Percentiles rank a stretch among this genome's conserved stretches.
Evolutionary conservation across 805 yeast species (phyloP).

Genomic region (Ogataea degrootiae): DNA sequence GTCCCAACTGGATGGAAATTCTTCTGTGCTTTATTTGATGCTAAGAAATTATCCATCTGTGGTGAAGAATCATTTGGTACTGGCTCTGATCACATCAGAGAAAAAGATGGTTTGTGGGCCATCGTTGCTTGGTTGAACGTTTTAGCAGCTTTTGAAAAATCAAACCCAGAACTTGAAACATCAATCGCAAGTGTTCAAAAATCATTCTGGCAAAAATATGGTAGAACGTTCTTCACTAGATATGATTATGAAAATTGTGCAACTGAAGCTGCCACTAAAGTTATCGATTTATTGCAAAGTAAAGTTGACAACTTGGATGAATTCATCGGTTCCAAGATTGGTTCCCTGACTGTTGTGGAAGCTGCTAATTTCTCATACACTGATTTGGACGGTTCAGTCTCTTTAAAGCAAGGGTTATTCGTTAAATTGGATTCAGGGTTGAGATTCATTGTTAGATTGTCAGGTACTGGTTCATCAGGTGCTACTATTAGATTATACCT

Average conservation of each 20-base stretch:
- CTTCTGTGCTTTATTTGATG: constrained; percentile 92
- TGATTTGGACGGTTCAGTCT: constrained; percentile 90
- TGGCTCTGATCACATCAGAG: constrained; percentile 95
- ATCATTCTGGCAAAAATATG: constrained; percentile 86
- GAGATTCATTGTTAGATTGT: constrained; percentile 82
- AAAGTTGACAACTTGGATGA: constrained; percentile 29
- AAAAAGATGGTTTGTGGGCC: constrained; percentile 98
- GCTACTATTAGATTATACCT: constrained; percentile 92
- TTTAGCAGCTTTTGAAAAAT: constrained; percentile 70
- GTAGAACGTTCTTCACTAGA: constrained; percentile 95
- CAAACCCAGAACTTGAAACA: constrained; percentile 43
- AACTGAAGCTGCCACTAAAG: constrained; percentile 65
- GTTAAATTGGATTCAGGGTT: constrained; percentile 78
- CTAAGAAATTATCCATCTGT: constrained; percentile 88
- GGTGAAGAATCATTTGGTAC: constrained; percentile 99
- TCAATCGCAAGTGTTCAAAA: constrained; percentile 77
- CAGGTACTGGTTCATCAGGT: constrained; percentile 97
- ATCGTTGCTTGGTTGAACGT: constrained; percentile 95
- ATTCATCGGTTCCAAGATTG: constrained; percentile 50
- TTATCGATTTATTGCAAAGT: constrained; percentile 50
- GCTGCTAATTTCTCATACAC: constrained; percentile 90
- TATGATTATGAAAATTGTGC: constrained; percentile 87
- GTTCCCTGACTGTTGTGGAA: constrained; percentile 56
- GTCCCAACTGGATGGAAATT: constrained; percentile 99
- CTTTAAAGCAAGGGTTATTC: constrained; percentile 81